phyloP scores from a whole-genome alignment of 257 asterid species.

The Gentiana straminea region DNA sequence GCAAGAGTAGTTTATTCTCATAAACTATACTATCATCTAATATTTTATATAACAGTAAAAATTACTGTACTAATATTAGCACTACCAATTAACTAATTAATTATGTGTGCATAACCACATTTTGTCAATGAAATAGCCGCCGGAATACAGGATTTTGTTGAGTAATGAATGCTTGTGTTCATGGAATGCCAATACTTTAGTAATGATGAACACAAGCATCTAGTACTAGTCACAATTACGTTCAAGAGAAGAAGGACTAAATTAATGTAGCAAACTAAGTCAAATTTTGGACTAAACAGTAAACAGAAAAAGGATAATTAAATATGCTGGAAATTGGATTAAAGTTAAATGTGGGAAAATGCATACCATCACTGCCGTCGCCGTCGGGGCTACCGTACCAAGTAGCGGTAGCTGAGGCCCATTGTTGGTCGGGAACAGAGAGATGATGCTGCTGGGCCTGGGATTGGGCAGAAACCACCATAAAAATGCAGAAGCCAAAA shows the following conservation, averaged over 20 bases:
- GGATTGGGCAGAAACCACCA: slow-evolving; percentile 4
- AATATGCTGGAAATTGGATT: not conserved
- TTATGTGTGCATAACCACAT: no score
- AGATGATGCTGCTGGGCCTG: slow-evolving; percentile 11
- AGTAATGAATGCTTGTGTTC: no score
- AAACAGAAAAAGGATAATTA: not conserved
- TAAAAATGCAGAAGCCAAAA: slow-evolving; percentile 7
- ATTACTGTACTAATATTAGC: no score
- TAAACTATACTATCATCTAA: no score
- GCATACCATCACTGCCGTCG: slow-evolving; percentile 77
- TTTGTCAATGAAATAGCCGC: no score
- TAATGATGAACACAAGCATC: no score
- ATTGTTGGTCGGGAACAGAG: slow-evolving; percentile 30
- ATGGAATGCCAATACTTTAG: no score
- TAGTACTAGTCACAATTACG: not conserved
- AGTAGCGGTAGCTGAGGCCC: slow-evolving; percentile 88
- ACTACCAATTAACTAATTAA: no score
- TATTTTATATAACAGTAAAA: no score
- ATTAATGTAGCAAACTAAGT: not conserved
- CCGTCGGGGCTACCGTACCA: slow-evolving; percentile 99
- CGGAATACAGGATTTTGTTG: no score
- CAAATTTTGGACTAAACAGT: not conserved
- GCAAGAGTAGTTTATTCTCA: no score
- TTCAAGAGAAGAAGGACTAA: no score
- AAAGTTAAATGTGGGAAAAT: not conserved